Evolutionary conservation across 140 eudicot species (phyloP).

Genomic region (Bidens hawaiensis): DNA sequence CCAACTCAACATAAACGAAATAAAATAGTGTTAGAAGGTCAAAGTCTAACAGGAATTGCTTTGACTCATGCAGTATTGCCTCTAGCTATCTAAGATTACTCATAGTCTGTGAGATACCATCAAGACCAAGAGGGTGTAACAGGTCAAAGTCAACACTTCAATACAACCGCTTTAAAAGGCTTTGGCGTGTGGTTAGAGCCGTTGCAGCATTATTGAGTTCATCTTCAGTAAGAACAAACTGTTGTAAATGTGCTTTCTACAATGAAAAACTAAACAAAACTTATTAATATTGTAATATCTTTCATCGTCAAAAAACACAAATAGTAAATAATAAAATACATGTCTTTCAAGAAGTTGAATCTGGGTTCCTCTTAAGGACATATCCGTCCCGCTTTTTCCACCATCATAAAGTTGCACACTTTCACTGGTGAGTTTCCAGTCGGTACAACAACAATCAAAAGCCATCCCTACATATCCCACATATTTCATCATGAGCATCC

Average conservation of each 20-base stretch:
- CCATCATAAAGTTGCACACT: constrained; percentile 86
- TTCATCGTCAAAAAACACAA: neutral
- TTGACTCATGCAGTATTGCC: constrained; percentile 39
- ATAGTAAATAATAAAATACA: constrained; percentile 32
- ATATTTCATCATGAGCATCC: too few relatives aligned
- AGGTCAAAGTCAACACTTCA: constrained; percentile 68
- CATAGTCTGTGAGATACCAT: constrained; percentile 79
- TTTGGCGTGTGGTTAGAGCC: constrained; percentile 64
- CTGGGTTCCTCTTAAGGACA: too few relatives aligned
- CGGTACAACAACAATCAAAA: too few relatives aligned
- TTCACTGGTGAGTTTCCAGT: too few relatives aligned
- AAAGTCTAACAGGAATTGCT: neutral
- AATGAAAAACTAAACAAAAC: neutral
- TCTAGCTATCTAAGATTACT: constrained; percentile 92
- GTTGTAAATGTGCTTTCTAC: constrained; percentile 98
- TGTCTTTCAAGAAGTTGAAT: constrained; percentile 98
- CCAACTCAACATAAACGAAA: constrained; percentile 44
- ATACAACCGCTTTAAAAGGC: constrained; percentile 69
- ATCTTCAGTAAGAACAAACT: constrained; percentile 96
- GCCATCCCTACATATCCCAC: too few relatives aligned
- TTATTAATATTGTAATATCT: neutral
- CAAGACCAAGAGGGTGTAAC: constrained; percentile 45
- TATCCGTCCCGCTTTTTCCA: constrained; percentile 64
- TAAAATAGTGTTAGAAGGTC: neutral
- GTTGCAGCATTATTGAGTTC: constrained; percentile 91